Evolutionary conservation across 2,329 filamentous ascomycete genomes (phyloP), one percentile per base, ranked within the genome.

Genomic region (Apiospora kogelbergensis): DNA sequence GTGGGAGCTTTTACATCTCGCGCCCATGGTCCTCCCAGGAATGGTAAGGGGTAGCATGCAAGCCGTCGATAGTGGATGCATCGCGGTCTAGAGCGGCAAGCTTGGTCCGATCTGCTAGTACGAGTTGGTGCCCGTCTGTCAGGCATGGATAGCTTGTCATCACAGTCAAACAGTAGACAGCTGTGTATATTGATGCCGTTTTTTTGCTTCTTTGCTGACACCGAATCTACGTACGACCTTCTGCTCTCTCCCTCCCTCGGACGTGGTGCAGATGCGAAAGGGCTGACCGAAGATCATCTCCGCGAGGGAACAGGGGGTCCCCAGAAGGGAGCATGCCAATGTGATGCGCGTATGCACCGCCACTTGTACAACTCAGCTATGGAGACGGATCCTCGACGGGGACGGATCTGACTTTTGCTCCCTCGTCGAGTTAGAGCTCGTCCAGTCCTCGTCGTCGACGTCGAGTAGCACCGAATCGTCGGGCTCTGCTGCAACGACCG

Each of bases 311-410:
- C 6, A 15, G 7, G 22, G 40, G 64, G 41, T 44, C 41, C 10
- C 37, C 22, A 20, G 41, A 26, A 60, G 17, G 53, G 53, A 30
- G 53, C 30, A 30, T 60, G 53, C 24, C 63, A 44, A 33, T 33
- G 33, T 7, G 33, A 33, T 33, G 33, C 33, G 33, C 72, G 74
- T 73, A 68, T 72, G 76, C 76, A 77, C 76, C 75, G 75, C 76
- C 76, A 77, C 76, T 73, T 72, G 70, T 71, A 60, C 53, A 60
- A 60, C 53, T 60, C 53, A 60, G 53, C 53, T 60, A 37, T 60
- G 30, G 48, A 57, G 48, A 57, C 48, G 48, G 48, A 15, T 42
- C 40, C 48, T 26, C 24, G 48, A 57, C 48, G 48, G 48, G 48
- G 48, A 33, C 46, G 11, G 26, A 57, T 57, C 24, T 30, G 24